Evolutionary conservation across 176 grass and related monocot genomes (phyloP).

Genomic region (Aegilops speltoides): DNA sequence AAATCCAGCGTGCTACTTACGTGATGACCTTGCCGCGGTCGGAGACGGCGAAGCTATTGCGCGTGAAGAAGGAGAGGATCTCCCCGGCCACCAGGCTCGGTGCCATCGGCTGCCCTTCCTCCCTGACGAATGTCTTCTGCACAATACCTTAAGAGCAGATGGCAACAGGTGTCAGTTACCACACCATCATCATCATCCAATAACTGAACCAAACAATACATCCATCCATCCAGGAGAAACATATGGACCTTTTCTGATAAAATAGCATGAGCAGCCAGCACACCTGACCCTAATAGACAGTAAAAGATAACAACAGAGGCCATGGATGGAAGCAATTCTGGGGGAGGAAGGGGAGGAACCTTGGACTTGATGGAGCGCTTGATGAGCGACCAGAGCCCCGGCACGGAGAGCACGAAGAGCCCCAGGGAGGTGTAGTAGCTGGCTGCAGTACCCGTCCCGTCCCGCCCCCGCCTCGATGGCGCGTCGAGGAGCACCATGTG

Average conservation of each 20-base stretch:
- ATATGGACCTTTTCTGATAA: no score
- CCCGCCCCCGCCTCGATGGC: slow-evolving; percentile 29
- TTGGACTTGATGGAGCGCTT: slow-evolving; percentile 99
- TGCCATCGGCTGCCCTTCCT: slow-evolving; percentile 35
- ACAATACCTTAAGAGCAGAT: slow-evolving; percentile 56
- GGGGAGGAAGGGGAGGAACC: slow-evolving; percentile 27
- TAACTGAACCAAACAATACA: not conserved
- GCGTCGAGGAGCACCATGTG: slow-evolving; percentile 60
- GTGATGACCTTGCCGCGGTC: slow-evolving; percentile 94
- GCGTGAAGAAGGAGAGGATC: slow-evolving; percentile 91
- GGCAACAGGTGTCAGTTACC: no score
- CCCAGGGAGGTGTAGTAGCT: slow-evolving; percentile 98
- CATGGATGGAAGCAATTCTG: no score
- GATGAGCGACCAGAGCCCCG: slow-evolving; percentile 95
- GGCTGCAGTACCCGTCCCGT: slow-evolving; percentile 72
- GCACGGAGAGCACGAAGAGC: slow-evolving; percentile 96
- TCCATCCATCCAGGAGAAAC: no score
- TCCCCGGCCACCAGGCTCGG: slow-evolving; percentile 90
- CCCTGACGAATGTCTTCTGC: slow-evolving; percentile 87
- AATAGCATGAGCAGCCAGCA: no score
- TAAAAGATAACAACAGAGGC: no score
- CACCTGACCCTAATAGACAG: no score
- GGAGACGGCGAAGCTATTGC: slow-evolving; percentile 71
- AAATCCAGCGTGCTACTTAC: slow-evolving; percentile 30
- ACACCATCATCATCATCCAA: no score